Conservation (phyloP, 768 basidiomycete genomes). For the Suillus tomentosus region DNA sequence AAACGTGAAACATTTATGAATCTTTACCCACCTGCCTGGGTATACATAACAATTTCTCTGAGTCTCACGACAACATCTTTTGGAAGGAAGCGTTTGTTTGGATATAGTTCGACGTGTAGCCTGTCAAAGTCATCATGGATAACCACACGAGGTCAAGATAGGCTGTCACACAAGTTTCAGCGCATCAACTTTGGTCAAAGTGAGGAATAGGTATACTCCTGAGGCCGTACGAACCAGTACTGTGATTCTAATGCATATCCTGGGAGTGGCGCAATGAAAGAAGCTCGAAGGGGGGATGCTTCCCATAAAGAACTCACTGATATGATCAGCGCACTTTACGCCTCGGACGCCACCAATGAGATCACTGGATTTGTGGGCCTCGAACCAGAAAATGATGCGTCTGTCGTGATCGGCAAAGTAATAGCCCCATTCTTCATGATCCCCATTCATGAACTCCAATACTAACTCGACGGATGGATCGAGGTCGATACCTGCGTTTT, state of each 20-base stretch:
- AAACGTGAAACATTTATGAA: neutral
- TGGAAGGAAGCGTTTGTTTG: neutral
- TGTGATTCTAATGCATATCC: constrained; percentile 7
- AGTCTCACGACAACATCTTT: neutral
- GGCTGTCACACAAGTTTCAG: neutral
- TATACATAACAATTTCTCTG: constrained; percentile 1
- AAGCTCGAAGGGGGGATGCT: neutral
- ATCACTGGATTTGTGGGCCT: neutral
- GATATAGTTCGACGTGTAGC: neutral
- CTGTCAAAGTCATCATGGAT: neutral
- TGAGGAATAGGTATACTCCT: neutral
- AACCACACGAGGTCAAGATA: neutral
- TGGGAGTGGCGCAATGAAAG: neutral
- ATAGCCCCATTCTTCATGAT: neutral
- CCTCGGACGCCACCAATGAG: constrained; percentile 1
- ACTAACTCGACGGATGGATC: neutral
- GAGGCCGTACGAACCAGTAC: constrained; percentile 1
- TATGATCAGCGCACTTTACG: neutral
- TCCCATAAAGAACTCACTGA: neutral
- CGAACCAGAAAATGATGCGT: constrained; percentile 1
- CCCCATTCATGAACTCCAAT: neutral
- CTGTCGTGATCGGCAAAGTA: neutral
- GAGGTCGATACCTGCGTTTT: neutral
- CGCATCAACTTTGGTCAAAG: neutral
- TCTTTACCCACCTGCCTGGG: neutral